A percentile compares a stretch with the other conserved stretches of the same genome.
Evolutionary conservation across 192 early-diverging fungal genomes (phyloP).

Genomic region (Entomortierella chlamydospora): DNA sequence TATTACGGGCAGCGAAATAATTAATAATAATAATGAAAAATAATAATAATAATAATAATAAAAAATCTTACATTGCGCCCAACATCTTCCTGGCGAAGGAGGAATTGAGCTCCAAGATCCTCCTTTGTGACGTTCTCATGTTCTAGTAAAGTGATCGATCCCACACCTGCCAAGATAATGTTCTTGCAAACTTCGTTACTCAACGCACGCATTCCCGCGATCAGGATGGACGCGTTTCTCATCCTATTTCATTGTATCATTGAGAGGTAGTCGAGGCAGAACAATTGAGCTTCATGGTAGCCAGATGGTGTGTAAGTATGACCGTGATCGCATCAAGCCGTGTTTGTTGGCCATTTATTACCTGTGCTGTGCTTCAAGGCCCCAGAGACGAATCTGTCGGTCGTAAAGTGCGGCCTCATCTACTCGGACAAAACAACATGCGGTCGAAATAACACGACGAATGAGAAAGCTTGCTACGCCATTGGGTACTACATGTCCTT

Average conservation of each 20-base stretch:
- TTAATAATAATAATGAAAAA: slow-evolving; percentile 7
- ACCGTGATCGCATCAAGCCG: not conserved
- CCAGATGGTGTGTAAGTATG: too few relatives aligned
- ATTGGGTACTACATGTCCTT: not conserved
- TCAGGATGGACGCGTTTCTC: slow-evolving; percentile 78
- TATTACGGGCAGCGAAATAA: too few relatives aligned
- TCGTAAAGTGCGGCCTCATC: slow-evolving; percentile 97
- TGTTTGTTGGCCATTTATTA: slow-evolving; percentile 23
- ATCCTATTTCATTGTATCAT: slow-evolving; percentile 76
- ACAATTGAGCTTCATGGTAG: too few relatives aligned
- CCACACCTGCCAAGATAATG: slow-evolving; percentile 89
- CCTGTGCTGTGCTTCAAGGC: slow-evolving; percentile 91
- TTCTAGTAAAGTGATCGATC: slow-evolving; percentile 79
- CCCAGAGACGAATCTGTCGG: slow-evolving; percentile 98
- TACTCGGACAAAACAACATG: slow-evolving; percentile 3
- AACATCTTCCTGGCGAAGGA: slow-evolving; percentile 69
- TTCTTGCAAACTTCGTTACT: slow-evolving; percentile 94
- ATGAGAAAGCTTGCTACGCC: not conserved
- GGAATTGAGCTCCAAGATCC: slow-evolving; percentile 86
- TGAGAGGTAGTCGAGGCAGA: too few relatives aligned
- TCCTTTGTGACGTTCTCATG: slow-evolving; percentile 60
- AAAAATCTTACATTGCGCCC: slow-evolving; percentile 72
- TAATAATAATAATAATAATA: not conserved
- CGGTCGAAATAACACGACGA: not conserved
- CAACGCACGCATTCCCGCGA: slow-evolving; percentile 78